Evolutionary conservation across 2,329 filamentous ascomycete species (phyloP), one percentile per base, ranked within the genome.

Genomic region (Didymella segeticola): DNA sequence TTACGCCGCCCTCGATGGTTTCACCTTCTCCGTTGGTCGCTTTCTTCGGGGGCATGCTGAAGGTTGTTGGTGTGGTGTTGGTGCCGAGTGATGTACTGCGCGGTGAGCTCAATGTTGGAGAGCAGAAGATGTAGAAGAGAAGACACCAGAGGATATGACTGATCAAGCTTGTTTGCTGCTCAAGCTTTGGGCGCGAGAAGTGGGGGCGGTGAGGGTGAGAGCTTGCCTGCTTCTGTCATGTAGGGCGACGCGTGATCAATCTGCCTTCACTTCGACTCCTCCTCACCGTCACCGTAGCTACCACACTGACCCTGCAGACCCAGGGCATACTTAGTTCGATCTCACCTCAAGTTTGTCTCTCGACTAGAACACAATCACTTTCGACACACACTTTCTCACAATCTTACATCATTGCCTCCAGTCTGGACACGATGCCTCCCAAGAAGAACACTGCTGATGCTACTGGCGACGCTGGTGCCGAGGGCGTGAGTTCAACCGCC

Each of bases 11-110:
- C 4, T 41, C 45, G 25, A n/a, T 15, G 12, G 29, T 7, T 19
- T 43, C 25, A 33, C 25, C 19, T 19, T 33, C 36, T 25, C 15
- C 14, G 9, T 10, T 43, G 12, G 45, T 1, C 7, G 43, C 25
- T 23, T 57, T 53, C 15, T 57, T 57, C 20, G 48, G 39, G 60
- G 58, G 47, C 51, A 42, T 62, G 12, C 11, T 72, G 72, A 81
- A 15, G 26, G 46, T 15, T 41, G 15, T 3, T 22, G 20, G 5
- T 37, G 36, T 34, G 15, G 25, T 26, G 30, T 12, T 29, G 14
- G 15, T 23, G 2, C 14, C 10, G 17, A 27, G 20, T 15, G 43
- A 30, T 46, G 17, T 20, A n/a, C 17, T 39, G 23, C 11, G 25
- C 26, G 27, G 2, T 7, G 15, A 9, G 22, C 5, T 39, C 14